Percentiles rank a stretch among this genome's conserved stretches.
These are phyloP conservation scores for Moesziomyces parantarcticus DNA, from an alignment of 1,284 basidiomycete genomes.

Conservation along the genomic window DNA sequence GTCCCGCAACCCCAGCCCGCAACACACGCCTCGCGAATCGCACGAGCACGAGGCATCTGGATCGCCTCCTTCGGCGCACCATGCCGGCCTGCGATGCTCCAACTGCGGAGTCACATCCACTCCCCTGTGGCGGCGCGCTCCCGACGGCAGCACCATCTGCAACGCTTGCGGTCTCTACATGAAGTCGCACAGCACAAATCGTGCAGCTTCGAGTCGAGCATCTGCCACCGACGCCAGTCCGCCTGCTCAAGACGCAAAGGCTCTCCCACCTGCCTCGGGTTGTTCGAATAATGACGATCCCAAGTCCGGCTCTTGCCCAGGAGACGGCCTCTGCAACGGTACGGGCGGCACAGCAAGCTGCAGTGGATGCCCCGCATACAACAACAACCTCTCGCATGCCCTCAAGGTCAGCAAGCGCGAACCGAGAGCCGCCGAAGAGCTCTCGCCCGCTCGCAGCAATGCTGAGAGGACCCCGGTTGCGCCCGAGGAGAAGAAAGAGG, in stretches of 20 bases:
- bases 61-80: constrained; percentile 34
- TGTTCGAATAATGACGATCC: constrained; percentile 39
- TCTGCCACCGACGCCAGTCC: constrained; percentile 31
- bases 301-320: constrained; percentile 59
- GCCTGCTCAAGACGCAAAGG: constrained; percentile 15
- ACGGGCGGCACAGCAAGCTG: constrained; percentile 62
- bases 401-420: constrained; percentile 43
- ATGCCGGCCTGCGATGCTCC: constrained; percentile 72
- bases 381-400: constrained; percentile 60
- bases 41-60: constrained; percentile 26
- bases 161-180: constrained; percentile 74
- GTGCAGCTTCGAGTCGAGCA: constrained; percentile 26
- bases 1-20: constrained; percentile 28
- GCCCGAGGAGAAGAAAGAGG: constrained; percentile 33
- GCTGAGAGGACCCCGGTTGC: constrained; percentile 12
- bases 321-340: constrained; percentile 64
- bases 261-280: constrained; percentile 9
- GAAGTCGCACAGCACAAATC: constrained; percentile 51
- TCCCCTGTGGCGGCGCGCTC: constrained; percentile 86
- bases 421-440: constrained; percentile 19
- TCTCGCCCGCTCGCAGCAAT: constrained; percentile 18
- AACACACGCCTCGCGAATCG: constrained; percentile 15
- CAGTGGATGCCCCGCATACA: constrained; percentile 63
- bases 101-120: constrained; percentile 89
- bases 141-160: constrained; percentile 87